Evolutionary conservation across 2,329 filamentous ascomycete genomes (phyloP), one percentile per base, ranked within the genome.

Genomic region (Fusarium falciforme): DNA sequence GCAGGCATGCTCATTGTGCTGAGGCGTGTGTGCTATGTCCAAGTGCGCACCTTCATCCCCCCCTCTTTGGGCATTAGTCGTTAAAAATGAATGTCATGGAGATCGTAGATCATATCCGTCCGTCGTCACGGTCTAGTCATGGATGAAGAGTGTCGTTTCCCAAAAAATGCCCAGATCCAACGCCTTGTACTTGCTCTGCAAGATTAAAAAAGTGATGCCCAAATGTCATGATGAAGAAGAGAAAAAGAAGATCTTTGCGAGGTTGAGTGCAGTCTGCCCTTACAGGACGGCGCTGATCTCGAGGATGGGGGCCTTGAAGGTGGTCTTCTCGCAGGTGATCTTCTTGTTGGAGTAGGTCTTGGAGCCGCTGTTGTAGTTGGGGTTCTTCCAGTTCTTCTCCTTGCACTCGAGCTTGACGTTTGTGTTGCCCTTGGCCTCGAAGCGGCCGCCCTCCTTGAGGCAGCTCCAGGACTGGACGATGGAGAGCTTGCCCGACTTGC

Each of bases 381-480:
- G 52, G 72, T 80, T 83, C 72, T 80, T 61, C 70, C 72, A 79
- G 8, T 22, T 72, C 57, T 73, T 72, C 59, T 81, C 78, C 17
- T 74, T 55, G 72, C 81, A 82, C n/a, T 70, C 38, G 20, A 79
- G 71, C 20, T 80, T 67, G 58, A 79, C 76, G 17, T 72, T 74
- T 14, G 68, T 73, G 22, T 68, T 70, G 44, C 80, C 81, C 68
- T 72, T 77, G 67, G 81, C 81, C 42, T 71, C 77, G 72, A 78
- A 81, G 57, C 75, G 71, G 6, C 77, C 78, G 8, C 79, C 80
- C 70, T 87, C 84, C 47, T 86, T 83, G 42, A 74, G 73, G 77
- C 88, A 89, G 5, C 74, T 76, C 87, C 87, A 89, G 25, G 80
- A 84, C 81, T 89, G 87, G 77, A 85, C 85, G 69, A 89, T 71